Evolutionary conservation across 2,329 filamentous ascomycete species (phyloP), one percentile per base, ranked within the genome.

Genomic region (Fusarium nisikadoi): DNA sequence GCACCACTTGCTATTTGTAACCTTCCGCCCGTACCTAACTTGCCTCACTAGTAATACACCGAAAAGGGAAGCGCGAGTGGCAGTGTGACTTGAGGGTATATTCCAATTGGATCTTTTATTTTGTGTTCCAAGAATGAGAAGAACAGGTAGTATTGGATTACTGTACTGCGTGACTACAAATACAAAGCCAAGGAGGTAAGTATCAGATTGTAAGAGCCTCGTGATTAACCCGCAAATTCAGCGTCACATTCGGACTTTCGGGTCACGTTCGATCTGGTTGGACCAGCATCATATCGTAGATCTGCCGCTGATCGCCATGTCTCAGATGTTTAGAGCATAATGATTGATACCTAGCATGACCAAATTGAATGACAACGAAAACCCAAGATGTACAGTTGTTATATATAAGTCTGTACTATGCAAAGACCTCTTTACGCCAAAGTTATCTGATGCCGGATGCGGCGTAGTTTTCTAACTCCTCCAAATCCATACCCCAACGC

Each of bases 221-320:
- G 69, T 72, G 69, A 71, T 72, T 65, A 66, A 56, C 54, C 61
- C 41, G 31, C 54, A 55, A 65, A 64, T 38, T 25, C 58, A 71
- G 58, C 43, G 69, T 71, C 68, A 65, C 68, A 69, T 70, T 46
- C 45, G 39, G 43, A 42, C 47, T 38, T 53, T 35, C 25, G 43
- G 64, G 67, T 68, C 68, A 64, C 53, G 66, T 45, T 67, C 45
- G 62, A 67, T 68, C 54, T 57, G 23, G 16, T 42, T 29, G 23
- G 52, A 12, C 55, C 29, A 53, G 41, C 53, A 59, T 56, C n/a
- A 19, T 36, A 64, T 73, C 66, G 62, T 71, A 73, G 70, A 73
- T 73, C 70, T 73, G 50, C 66, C 50, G 45, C 46, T 58, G 42
- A 71, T 61, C 59, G 45, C 41, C 62, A 54, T 57, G 60, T 60